Percentiles rank a stretch among this genome's conserved stretches.
Evolutionary conservation across 2,329 filamentous ascomycete genomes (phyloP).

Genomic region (Cadophora sp.): DNA sequence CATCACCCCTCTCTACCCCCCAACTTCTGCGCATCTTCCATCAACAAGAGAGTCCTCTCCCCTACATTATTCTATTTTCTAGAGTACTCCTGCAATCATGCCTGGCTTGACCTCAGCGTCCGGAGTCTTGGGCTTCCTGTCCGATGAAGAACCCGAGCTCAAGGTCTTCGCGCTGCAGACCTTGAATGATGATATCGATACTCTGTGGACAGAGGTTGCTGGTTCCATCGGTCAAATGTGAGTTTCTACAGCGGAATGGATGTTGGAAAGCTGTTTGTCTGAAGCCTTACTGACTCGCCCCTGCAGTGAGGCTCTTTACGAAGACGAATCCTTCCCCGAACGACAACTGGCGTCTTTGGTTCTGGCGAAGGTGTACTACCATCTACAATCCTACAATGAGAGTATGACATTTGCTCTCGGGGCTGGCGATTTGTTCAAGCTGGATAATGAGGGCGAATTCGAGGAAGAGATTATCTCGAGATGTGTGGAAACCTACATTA

Average conservation of each 20-base stretch:
- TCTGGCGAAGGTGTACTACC: conserved; percentile 97
- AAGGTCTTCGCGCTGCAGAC: conserved; percentile 94
- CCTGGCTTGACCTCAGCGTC: conserved; percentile 93
- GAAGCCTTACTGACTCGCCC: conserved; percentile 31
- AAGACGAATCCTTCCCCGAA: conserved; percentile 94
- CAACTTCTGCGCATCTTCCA: neutral
- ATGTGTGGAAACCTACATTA: conserved; percentile 97
- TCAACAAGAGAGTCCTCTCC: neutral
- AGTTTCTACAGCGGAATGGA: conserved; percentile 44
- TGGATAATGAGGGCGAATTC: conserved; percentile 90
- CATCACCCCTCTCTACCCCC: neutral
- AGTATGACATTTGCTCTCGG: conserved; percentile 98
- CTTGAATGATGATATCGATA: conserved; percentile 94
- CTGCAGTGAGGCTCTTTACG: conserved; percentile 89
- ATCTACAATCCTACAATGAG: conserved; percentile 98
- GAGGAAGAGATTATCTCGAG: conserved; percentile 99
- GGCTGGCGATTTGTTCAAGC: conserved; percentile 92
- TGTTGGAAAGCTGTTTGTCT: neutral
- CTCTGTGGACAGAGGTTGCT: conserved; percentile 97
- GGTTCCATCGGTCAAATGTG: conserved; percentile 93
- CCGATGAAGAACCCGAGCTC: conserved; percentile 92
- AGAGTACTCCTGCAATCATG: conserved; percentile 59
- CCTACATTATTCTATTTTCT: neutral
- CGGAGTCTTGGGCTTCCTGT: conserved; percentile 92
- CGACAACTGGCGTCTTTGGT: conserved; percentile 93